These are phyloP conservation scores for Paxillus rubicundulus DNA, from an alignment of 768 basidiomycete genomes.

Conservation along the genomic window DNA sequence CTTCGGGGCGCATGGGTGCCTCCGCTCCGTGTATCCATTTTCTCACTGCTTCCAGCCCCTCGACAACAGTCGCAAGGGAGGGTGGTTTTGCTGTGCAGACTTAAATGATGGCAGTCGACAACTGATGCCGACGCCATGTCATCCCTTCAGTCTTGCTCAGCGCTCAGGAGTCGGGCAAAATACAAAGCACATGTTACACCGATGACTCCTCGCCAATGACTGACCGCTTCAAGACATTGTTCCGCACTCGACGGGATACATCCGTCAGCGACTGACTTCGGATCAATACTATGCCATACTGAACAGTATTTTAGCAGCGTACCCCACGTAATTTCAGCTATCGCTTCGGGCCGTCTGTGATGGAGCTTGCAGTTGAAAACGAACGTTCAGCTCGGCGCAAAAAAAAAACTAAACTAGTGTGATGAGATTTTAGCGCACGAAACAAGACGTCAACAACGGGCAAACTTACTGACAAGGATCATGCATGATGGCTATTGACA, in stretches of 20 bases:
- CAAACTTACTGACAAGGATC: conserved; percentile 13
- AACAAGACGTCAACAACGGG: background rate
- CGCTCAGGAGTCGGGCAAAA: conserved; percentile 8
- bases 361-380: background rate
- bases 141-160: conserved; percentile 9
- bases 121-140: conserved; percentile 21
- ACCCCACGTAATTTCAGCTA: conserved; percentile 24
- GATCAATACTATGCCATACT: conserved; percentile 32
- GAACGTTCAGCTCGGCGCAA: background rate
- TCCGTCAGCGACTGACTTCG: conserved; percentile 24
- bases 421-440: conserved; percentile 3
- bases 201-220: background rate
- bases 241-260: conserved; percentile 26
- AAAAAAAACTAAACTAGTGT: conserved; percentile 3
- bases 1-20: conserved; percentile 10
- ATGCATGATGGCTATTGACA: conserved; percentile 2
- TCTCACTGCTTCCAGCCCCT: conserved; percentile 26
- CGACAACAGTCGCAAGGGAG: background rate
- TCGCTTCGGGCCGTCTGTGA: conserved; percentile 6
- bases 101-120: conserved; percentile 27
- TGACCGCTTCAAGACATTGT: background rate
- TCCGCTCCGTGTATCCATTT: conserved; percentile 23
- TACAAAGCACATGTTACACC: conserved; percentile 6
- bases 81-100: conserved; percentile 31
- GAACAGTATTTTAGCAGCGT: conserved; percentile 23